Evolutionary conservation across 2,329 filamentous ascomycete species (phyloP).

Genomic region (Aspergillus fijiensis): DNA sequence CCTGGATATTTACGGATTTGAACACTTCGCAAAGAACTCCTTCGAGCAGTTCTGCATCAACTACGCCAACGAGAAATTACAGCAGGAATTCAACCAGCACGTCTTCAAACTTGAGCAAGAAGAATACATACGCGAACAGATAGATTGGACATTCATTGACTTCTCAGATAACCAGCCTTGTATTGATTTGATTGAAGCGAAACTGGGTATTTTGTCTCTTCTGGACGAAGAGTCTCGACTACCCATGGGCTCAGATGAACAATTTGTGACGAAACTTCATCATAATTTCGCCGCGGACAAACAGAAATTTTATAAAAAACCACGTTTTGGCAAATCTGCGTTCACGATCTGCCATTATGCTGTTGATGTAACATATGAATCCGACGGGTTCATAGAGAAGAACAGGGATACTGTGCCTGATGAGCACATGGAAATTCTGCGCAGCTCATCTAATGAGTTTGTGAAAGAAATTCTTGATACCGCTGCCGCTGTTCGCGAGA

Average conservation of each 20-base stretch:
- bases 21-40: slow-evolving; percentile 99
- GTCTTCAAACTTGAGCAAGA: slow-evolving; percentile 99
- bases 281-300: slow-evolving; percentile 89
- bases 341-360: slow-evolving; percentile 99
- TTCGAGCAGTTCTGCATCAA: slow-evolving; percentile 99
- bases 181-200: slow-evolving; percentile 97
- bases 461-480: slow-evolving; percentile 80
- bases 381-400: slow-evolving; percentile 98
- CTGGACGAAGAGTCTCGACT: slow-evolving; percentile 94
- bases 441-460: slow-evolving; percentile 80
- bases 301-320: slow-evolving; percentile 98
- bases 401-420: slow-evolving; percentile 98
- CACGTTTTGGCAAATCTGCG: slow-evolving; percentile 91
- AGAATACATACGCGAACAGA: slow-evolving; percentile 92
- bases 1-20: slow-evolving; percentile 98
- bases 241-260: slow-evolving; percentile 95
- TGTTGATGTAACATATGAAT: slow-evolving; percentile 96
- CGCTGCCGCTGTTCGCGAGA: slow-evolving; percentile 83
- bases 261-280: slow-evolving; percentile 94
- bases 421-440: slow-evolving; percentile 93
- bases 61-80: slow-evolving; percentile 98
- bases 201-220: slow-evolving; percentile 86
- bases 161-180: slow-evolving; percentile 99
- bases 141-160: slow-evolving; percentile 99
- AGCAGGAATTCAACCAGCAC: slow-evolving; percentile 98